phyloP scores from a whole-genome alignment of 2,329 filamentous ascomycete genomes.

The Reticulascus tulasneorum region DNA sequence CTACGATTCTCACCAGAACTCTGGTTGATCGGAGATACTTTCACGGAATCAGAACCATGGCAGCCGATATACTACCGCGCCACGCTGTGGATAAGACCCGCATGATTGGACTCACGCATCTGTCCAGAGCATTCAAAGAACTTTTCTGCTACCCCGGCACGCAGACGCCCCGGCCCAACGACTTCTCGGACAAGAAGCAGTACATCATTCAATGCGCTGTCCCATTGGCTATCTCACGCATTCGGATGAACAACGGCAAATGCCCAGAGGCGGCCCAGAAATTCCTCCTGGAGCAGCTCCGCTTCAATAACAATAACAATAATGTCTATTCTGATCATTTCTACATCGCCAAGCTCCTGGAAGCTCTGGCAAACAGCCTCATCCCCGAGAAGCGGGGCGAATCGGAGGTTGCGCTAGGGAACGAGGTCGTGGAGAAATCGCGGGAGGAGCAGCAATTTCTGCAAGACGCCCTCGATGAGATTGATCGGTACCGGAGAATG shows the following conservation, averaged over 20 bases:
- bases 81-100: constrained; percentile 68
- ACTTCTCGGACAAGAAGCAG: constrained; percentile 81
- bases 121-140: constrained; percentile 80
- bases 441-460: constrained; percentile 44
- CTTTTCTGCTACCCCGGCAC: constrained; percentile 81
- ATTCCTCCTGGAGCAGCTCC: constrained; percentile 84
- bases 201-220: constrained; percentile 86
- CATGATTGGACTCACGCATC: constrained; percentile 77
- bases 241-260: constrained; percentile 70
- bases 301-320: constrained; percentile 90
- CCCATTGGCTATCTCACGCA: constrained; percentile 71
- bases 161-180: constrained; percentile 79
- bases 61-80: constrained; percentile 71
- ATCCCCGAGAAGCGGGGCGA: constrained; percentile 40
- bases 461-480: constrained; percentile 54
- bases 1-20: constrained; percentile 84
- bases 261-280: constrained; percentile 75
- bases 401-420: constrained; percentile 34
- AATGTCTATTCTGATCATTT: constrained; percentile 87
- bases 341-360: constrained; percentile 79
- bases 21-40: constrained; percentile 91
- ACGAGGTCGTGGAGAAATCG: constrained; percentile 27
- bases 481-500: constrained; percentile 63
- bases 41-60: constrained; percentile 84
- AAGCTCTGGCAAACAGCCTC: constrained; percentile 54